Percentiles rank a stretch among this genome's conserved stretches.
phyloP scores from a whole-genome alignment of 768 basidiomycete genomes.

The Jaapia argillacea region DNA sequence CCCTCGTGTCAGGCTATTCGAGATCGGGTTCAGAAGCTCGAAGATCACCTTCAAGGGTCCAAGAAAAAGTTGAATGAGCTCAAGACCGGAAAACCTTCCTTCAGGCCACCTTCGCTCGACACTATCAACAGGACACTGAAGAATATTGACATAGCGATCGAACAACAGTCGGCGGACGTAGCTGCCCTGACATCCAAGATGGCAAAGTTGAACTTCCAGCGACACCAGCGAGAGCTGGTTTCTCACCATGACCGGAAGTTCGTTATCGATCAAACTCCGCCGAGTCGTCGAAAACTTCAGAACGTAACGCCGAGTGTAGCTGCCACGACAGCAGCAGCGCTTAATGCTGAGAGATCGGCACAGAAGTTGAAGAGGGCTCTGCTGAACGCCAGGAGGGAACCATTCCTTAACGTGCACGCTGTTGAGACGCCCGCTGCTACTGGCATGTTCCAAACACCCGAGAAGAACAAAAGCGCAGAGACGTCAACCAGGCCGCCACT shows the following conservation, averaged over 20 bases:
- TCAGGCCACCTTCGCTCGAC: constrained; percentile 80
- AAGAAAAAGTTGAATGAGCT: constrained; percentile 61
- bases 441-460: constrained; percentile 20
- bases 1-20: constrained; percentile 41
- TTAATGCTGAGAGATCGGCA: constrained; percentile 72
- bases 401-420: constrained; percentile 55
- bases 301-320: constrained; percentile 55
- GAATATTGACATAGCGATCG: constrained; percentile 70
- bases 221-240: constrained; percentile 31
- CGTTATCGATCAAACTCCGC: background rate
- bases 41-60: constrained; percentile 56
- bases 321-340: constrained; percentile 65
- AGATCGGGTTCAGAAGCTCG: constrained; percentile 70
- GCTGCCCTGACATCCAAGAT: constrained; percentile 41
- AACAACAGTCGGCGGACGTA: constrained; percentile 49
- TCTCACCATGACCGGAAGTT: constrained; percentile 9
- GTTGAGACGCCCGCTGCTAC: constrained; percentile 14
- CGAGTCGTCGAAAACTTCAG: background rate
- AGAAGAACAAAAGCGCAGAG: constrained; percentile 6
- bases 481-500: background rate
- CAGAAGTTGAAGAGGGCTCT: constrained; percentile 61
- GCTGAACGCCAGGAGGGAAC: constrained; percentile 47
- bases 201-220: constrained; percentile 34
- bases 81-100: constrained; percentile 46
- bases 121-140: constrained; percentile 77